These are phyloP conservation scores for Diaporthe nobilis DNA, from an alignment of 2,329 filamentous ascomycete genomes.

Conservation along the genomic window DNA sequence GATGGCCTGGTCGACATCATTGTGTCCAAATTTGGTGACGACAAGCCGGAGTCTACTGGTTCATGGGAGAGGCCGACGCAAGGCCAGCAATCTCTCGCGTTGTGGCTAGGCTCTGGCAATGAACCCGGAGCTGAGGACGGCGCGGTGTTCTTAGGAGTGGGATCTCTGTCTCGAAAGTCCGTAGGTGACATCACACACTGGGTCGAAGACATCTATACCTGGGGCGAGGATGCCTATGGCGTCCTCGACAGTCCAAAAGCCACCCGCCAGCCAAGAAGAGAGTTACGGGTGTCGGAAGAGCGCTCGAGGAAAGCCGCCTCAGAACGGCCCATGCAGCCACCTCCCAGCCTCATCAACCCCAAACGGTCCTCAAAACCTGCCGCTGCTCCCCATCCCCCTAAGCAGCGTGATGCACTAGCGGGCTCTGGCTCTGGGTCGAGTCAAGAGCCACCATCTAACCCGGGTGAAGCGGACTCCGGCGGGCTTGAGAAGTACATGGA, in stretches of 20 bases:
- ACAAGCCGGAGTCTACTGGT: constrained; percentile 49
- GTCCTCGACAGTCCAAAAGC: constrained; percentile 84
- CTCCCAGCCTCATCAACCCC: constrained; percentile 39
- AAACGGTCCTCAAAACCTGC: constrained; percentile 21
- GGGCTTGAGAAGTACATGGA: constrained; percentile 70
- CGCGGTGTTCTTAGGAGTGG: constrained; percentile 86
- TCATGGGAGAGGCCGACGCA: constrained; percentile 45
- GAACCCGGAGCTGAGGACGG: constrained; percentile 82
- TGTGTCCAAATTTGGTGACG: constrained; percentile 85
- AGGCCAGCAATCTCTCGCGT: constrained; percentile 47
- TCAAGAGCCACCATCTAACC: background rate
- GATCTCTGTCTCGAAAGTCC: constrained; percentile 79
- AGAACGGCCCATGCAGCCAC: constrained; percentile 35
- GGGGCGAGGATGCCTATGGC: constrained; percentile 88
- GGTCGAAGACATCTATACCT: constrained; percentile 89
- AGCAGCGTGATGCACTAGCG: constrained; percentile 15
- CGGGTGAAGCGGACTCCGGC: constrained; percentile 50
- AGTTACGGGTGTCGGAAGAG: constrained; percentile 48
- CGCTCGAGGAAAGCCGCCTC: constrained; percentile 10
- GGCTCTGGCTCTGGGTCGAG: background rate
- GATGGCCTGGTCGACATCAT: constrained; percentile 90
- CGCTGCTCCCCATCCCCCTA: constrained; percentile 1
- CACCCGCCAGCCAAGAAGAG: constrained; percentile 65
- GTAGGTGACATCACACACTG: constrained; percentile 83
- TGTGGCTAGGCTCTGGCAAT: constrained; percentile 82